Conservation (phyloP, 805 yeast genomes). For the Sugiyamaella smithiae region DNA sequence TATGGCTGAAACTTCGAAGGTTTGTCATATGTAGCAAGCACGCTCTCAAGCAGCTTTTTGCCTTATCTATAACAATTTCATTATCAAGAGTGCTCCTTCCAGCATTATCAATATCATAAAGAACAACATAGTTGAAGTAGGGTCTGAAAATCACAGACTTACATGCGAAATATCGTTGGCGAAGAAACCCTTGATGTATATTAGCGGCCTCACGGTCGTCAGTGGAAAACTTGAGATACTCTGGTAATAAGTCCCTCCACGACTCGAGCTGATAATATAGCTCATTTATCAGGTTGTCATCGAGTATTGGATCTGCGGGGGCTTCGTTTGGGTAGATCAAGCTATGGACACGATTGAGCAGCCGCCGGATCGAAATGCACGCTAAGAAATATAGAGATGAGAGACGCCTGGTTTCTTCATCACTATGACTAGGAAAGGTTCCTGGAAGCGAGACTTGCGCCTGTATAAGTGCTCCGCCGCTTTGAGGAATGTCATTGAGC, state of each 20-base stretch:
- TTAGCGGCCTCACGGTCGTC: constrained; percentile 12
- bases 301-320: constrained; percentile 8
- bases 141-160: constrained; percentile 21
- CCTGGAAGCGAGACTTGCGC: constrained; percentile 14
- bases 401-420: constrained; percentile 11
- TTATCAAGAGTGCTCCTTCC: constrained; percentile 4
- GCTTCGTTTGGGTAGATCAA: constrained; percentile 13
- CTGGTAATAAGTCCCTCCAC: constrained; percentile 21
- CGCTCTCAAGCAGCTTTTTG: constrained; percentile 15
- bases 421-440: constrained; percentile 15
- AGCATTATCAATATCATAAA: constrained; percentile 11
- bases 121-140: constrained; percentile 18
- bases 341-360: constrained; percentile 21
- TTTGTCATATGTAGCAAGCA: constrained; percentile 18
- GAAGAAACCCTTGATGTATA: constrained; percentile 19
- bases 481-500: constrained; percentile 19
- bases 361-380: constrained; percentile 22
- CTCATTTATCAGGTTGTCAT: constrained; percentile 15
- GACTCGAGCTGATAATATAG: constrained; percentile 19
- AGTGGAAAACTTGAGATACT: constrained; percentile 11
- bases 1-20: constrained; percentile 17
- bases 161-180: constrained; percentile 23
- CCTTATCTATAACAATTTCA: constrained; percentile 9
- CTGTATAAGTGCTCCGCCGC: constrained; percentile 18
- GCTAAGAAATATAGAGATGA: constrained; percentile 21